Base-by-base conservation (phyloP, 2,329 filamentous ascomycete species). In the Penicillium sp. region DNA sequence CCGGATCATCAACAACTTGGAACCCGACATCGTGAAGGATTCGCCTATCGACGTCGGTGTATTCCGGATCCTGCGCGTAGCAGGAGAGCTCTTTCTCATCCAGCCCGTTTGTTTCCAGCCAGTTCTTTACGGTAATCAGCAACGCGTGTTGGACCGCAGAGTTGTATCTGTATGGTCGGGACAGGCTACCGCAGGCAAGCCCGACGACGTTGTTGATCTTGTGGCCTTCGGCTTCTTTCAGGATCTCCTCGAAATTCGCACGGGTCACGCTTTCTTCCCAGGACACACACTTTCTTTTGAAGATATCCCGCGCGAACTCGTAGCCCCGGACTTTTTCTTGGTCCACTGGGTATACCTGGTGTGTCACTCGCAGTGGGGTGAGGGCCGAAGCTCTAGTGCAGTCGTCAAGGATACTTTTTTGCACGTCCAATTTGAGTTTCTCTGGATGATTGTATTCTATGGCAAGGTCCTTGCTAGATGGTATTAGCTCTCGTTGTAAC, bases 21-120 rank as follows among this genome's bases (percentile, higher is more conserved):
- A 72, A 60, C 0, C 58, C 67, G 15, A 61, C 47, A 0, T 55
- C 52, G 3, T n/a, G 25, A 1, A 72, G 52, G 2, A 68, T 32
- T 3, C 46, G 35, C 13, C 46, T 41, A 25, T 69, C 65, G 4
- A 58, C 41, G 4, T 58, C 49, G 10, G 41, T n/a, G 55, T 62
- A 27, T 69, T 67, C 3, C 9, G 68, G 68, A 39, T 70, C 69
- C 44, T 70, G 68, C 2, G 58, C 54, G 48, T 60, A 70, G 35
- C 66, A 69, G n/a, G 39, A 38, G 9, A 67, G 55, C 4, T 52
- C 31, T 9, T 34, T 21, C 15, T 16, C 32, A n/a, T 56, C 55
- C 29, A 32, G 31, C 23, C 51, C 32, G 23, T 55, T 47, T n/a
- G 50, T 45, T n/a, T 37, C 46, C 25, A 67, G 45, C 13, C 54